Conservation (phyloP, 768 basidiomycete species). For the Tylopilus plumbeoviolaceoides region DNA sequence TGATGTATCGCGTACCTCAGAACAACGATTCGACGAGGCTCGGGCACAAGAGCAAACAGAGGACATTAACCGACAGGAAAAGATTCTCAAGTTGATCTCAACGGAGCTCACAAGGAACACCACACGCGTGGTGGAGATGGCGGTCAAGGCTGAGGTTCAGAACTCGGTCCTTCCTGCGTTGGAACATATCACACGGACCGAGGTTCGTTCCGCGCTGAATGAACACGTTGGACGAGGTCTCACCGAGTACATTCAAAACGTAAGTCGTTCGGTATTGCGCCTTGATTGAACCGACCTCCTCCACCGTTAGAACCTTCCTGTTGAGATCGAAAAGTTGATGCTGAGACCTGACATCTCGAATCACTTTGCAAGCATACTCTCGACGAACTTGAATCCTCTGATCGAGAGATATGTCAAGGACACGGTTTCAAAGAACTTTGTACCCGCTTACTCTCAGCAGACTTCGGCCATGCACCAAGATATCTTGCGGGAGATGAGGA, state of each 20-base stretch:
- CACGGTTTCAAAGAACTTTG: slow-evolving; percentile 63
- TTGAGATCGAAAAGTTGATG: slow-evolving; percentile 76
- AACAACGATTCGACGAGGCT: slow-evolving; percentile 80
- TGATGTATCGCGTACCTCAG: slow-evolving; percentile 36
- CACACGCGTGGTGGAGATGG: slow-evolving; percentile 84
- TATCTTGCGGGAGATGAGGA: slow-evolving; percentile 66
- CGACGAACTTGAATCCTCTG: slow-evolving; percentile 65
- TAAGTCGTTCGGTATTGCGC: slow-evolving; percentile 24
- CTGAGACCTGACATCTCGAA: slow-evolving; percentile 70
- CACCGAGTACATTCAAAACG: slow-evolving; percentile 69
- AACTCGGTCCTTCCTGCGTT: slow-evolving; percentile 79
- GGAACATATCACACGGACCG: slow-evolving; percentile 75
- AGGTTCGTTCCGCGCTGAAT: slow-evolving; percentile 74
- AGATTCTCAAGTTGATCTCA: slow-evolving; percentile 84
- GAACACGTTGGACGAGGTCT: slow-evolving; percentile 74
- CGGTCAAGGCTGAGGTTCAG: slow-evolving; percentile 81
- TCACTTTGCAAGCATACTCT: slow-evolving; percentile 73
- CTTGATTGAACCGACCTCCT: slow-evolving; percentile 2
- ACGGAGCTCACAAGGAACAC: slow-evolving; percentile 85
- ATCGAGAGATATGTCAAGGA: slow-evolving; percentile 84
- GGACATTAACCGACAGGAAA: slow-evolving; percentile 83
- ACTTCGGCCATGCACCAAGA: slow-evolving; percentile 79
- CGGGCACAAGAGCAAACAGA: slow-evolving; percentile 74
- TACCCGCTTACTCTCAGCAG: slow-evolving; percentile 74
- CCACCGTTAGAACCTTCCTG: slow-evolving; percentile 57